phyloP scores from a whole-genome alignment of 345 rosid genomes.

The Salix viminalis region DNA sequence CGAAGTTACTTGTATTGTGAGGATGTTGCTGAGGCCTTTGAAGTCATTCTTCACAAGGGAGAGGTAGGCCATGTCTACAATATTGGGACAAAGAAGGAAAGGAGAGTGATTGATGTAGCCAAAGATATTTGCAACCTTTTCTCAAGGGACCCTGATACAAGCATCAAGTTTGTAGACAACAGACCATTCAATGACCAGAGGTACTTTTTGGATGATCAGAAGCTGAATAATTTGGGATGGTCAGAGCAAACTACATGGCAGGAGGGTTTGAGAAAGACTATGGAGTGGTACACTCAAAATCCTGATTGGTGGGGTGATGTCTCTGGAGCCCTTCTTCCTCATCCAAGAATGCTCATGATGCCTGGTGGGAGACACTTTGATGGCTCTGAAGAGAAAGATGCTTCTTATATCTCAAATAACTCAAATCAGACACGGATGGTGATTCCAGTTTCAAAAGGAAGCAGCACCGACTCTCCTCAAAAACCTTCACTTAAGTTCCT shows the following conservation, averaged over 20 bases:
- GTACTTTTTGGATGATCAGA: slow-evolving; percentile 88
- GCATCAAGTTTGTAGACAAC: slow-evolving; percentile 74
- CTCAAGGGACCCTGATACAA: slow-evolving; percentile 51
- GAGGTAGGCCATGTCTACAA: slow-evolving; percentile 88
- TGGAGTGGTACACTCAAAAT: slow-evolving; percentile 76
- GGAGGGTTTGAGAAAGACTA: slow-evolving; percentile 74
- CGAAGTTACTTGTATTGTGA: slow-evolving; percentile 85
- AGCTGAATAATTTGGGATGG: slow-evolving; percentile 79
- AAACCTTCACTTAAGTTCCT: slow-evolving; percentile 56
- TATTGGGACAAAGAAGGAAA: slow-evolving; percentile 78
- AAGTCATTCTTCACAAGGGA: slow-evolving; percentile 82
- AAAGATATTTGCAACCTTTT: slow-evolving; percentile 70
- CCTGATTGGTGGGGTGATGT: slow-evolving; percentile 99
- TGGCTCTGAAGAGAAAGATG: slow-evolving; percentile 33
- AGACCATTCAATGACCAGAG: slow-evolving; percentile 91
- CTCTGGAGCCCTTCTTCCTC: slow-evolving; percentile 81
- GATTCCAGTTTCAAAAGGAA: slow-evolving; percentile 48
- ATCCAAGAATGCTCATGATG: slow-evolving; percentile 73
- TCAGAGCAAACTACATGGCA: slow-evolving; percentile 73
- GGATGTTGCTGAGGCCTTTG: slow-evolving; percentile 95
- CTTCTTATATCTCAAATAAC: slow-evolving; percentile 25
- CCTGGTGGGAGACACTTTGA: slow-evolving; percentile 55
- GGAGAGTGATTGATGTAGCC: slow-evolving; percentile 88
- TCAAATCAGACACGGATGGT: slow-evolving; percentile 56
- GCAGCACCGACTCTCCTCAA: slow-evolving; percentile 17